These are phyloP conservation scores for Otatea glauca DNA, from an alignment of 176 grass and related monocot species.

Conservation along the genomic window DNA sequence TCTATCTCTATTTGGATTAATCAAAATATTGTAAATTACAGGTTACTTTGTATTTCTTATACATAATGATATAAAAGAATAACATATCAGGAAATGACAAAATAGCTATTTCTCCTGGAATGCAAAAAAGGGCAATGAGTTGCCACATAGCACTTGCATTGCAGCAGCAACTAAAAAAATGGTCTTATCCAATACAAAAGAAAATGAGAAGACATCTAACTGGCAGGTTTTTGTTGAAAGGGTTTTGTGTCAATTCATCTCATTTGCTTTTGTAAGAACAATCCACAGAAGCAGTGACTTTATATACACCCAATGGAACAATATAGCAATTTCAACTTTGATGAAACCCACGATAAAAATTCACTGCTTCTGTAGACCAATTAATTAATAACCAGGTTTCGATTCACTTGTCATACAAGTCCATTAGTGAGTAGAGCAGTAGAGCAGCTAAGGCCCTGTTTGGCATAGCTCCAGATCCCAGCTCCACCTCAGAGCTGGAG, in stretches of 20 bases:
- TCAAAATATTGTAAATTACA: constrained; percentile 5
- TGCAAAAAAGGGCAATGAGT: not conserved
- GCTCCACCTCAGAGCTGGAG: no score
- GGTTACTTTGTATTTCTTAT: not conserved
- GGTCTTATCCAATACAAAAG: not conserved
- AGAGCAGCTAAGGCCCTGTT: no score
- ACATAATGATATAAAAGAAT: not conserved
- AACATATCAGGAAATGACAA: not conserved
- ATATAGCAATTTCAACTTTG: no score
- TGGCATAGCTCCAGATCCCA: no score
- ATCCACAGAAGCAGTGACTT: not conserved
- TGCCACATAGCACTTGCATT: constrained; percentile 30
- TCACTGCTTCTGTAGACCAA: no score
- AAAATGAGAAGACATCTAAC: constrained; percentile 18
- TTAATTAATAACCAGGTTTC: no score
- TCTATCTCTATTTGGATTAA: not conserved
- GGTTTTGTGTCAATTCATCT: not conserved
- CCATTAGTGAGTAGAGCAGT: no score
- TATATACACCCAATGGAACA: no score
- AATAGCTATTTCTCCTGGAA: not conserved
- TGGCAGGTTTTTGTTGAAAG: not conserved
- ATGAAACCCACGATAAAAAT: no score
- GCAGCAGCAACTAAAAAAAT: constrained; percentile 24
- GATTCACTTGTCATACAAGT: no score
- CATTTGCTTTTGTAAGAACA: constrained; percentile 9